A percentile compares a stretch with the other conserved stretches of the same genome.
These are phyloP conservation scores for Zygosaccharomyces pseudorouxii DNA, from an alignment of 805 yeast genomes.

Conservation along the genomic window DNA sequence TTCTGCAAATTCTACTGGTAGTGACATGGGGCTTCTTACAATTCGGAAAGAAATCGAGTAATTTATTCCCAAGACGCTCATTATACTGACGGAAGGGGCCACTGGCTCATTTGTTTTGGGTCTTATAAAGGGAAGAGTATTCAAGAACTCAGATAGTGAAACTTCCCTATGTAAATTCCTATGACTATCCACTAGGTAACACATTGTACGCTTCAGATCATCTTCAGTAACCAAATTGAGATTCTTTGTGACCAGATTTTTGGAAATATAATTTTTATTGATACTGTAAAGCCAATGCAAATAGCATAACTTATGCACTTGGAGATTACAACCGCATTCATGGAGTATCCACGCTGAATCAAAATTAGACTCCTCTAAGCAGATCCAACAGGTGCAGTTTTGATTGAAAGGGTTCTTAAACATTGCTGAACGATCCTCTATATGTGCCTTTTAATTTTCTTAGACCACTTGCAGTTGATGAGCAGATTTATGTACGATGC, in stretches of 20 bases:
- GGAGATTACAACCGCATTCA: constrained; percentile 31
- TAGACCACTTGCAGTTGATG: not conserved
- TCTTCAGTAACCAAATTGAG: constrained; percentile 8
- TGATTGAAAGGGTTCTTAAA: constrained; percentile 4
- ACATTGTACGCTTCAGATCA: constrained; percentile 15
- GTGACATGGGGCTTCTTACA: constrained; percentile 1
- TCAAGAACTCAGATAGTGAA: constrained; percentile 13
- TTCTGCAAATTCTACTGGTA: constrained; percentile 13
- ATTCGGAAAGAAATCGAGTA: constrained; percentile 1
- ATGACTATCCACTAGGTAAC: constrained; percentile 19
- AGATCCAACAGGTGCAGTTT: constrained; percentile 29
- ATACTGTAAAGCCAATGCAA: constrained; percentile 22
- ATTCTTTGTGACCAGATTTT: constrained; percentile 5
- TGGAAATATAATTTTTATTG: constrained; percentile 12
- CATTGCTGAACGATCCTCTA: not conserved
- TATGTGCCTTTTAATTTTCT: not conserved
- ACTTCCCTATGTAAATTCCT: constrained; percentile 18
- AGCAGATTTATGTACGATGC: not conserved
- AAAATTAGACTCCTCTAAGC: constrained; percentile 24
- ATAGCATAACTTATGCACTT: constrained; percentile 29
- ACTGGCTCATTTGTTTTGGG: constrained; percentile 10
- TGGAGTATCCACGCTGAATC: constrained; percentile 24
- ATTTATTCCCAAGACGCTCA: constrained; percentile 10
- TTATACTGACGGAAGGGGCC: constrained; percentile 8
- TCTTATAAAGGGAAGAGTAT: constrained; percentile 14